Conservation (phyloP, 2,329 filamentous ascomycete genomes). For the Aureobasidium pullulans region DNA sequence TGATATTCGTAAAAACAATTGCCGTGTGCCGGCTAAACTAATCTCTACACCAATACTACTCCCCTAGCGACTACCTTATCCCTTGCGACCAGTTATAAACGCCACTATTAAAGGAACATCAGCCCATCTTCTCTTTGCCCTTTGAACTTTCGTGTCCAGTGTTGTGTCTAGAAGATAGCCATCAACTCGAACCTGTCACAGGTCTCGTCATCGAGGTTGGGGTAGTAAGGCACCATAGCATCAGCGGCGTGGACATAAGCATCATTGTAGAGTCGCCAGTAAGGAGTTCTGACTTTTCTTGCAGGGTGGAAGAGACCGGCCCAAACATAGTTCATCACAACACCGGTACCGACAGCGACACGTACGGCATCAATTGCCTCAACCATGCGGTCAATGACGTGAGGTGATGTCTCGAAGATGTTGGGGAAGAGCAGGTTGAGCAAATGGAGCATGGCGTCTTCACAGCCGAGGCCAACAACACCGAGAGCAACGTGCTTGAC, state of each 20-base stretch:
- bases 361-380: conserved; percentile 95
- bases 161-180: conserved; percentile 15
- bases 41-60: no score
- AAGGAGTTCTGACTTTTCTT: conserved; percentile 85
- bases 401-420: conserved; percentile 92
- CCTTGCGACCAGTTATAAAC: neutral
- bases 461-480: conserved; percentile 93
- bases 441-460: conserved; percentile 96
- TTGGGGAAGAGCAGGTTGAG: conserved; percentile 96
- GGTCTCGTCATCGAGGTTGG: conserved; percentile 72
- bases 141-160: no score
- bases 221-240: conserved; percentile 94
- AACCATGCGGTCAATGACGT: conserved; percentile 96
- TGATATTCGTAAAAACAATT: no score
- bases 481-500: conserved; percentile 97
- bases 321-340: conserved; percentile 98
- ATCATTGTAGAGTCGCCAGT: conserved; percentile 96
- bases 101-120: neutral
- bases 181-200: conserved; percentile 68
- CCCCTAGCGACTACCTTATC: neutral
- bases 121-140: neutral
- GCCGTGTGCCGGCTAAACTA: no score
- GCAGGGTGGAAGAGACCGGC: conserved; percentile 95
- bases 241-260: conserved; percentile 92
- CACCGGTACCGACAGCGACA: conserved; percentile 83